phyloP scores from a whole-genome alignment of 805 yeast genomes.

The Candida sphagnicola region DNA sequence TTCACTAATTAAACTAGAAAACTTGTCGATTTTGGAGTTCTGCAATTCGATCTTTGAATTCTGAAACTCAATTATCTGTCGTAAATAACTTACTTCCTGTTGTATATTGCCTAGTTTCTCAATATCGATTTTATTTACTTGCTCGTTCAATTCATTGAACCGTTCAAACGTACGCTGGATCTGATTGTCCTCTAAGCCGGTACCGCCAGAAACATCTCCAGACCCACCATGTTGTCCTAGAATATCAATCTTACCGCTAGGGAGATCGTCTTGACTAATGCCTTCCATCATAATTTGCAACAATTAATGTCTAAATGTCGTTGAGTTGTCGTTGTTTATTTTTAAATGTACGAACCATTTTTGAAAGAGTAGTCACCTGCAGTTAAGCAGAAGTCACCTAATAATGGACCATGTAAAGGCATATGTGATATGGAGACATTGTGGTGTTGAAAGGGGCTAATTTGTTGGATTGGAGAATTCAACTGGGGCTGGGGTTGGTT shows the following conservation, averaged over 20 bases:
- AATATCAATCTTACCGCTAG: background rate
- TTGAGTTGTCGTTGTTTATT: background rate
- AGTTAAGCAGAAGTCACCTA: too few relatives aligned
- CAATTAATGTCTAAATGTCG: constrained; percentile 1
- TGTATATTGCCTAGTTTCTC: constrained; percentile 19
- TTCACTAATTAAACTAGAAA: constrained; percentile 30
- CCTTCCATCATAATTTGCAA: constrained; percentile 3
- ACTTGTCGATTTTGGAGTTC: constrained; percentile 34
- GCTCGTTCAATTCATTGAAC: constrained; percentile 9
- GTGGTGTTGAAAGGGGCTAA: too few relatives aligned
- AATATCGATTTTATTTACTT: constrained; percentile 20
- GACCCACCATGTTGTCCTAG: background rate
- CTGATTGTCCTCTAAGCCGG: background rate
- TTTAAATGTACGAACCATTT: background rate
- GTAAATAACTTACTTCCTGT: constrained; percentile 33
- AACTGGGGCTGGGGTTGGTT: too few relatives aligned
- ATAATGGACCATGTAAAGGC: too few relatives aligned
- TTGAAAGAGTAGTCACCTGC: too few relatives aligned
- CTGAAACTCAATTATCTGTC: constrained; percentile 36
- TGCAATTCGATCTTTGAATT: constrained; percentile 34
- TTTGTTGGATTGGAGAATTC: too few relatives aligned
- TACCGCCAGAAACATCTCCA: background rate
- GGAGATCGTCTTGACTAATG: constrained; percentile 1
- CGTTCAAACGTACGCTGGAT: constrained; percentile 5
- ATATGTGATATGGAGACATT: too few relatives aligned